Evolutionary conservation across 306 rosid species (phyloP).

Genomic region (Lithocarpus polystachyus): DNA sequence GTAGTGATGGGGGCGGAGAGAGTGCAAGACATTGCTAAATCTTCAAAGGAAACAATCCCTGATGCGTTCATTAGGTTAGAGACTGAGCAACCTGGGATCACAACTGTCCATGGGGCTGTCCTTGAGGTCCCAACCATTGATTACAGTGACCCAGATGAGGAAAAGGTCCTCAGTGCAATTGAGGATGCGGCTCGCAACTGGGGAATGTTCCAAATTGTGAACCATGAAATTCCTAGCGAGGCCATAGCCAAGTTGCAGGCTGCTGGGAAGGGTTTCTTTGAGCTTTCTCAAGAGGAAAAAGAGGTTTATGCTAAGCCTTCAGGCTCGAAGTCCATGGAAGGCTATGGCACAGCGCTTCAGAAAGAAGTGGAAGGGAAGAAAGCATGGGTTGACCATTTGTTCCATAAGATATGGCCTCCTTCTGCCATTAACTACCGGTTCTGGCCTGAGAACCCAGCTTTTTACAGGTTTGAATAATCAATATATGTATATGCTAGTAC

Average conservation of each 20-base stretch:
- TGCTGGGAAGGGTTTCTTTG: conserved; percentile 60
- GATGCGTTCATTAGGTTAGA: conserved; percentile 43
- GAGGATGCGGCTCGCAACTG: conserved; percentile 46
- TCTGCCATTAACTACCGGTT: conserved; percentile 46
- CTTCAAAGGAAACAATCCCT: conserved; percentile 37
- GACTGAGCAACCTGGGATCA: conserved; percentile 63
- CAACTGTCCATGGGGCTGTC: conserved; percentile 50
- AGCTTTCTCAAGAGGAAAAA: conserved; percentile 53
- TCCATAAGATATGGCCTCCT: conserved; percentile 64
- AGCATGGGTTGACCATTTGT: conserved; percentile 86
- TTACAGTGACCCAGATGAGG: conserved; percentile 35
- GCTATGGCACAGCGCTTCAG: conserved; percentile 59
- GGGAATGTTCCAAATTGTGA: conserved; percentile 82
- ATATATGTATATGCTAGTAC: no score
- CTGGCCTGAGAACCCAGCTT: conserved; percentile 71
- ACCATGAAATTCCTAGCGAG: conserved; percentile 59
- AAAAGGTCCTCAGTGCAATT: conserved; percentile 12
- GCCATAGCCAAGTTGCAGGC: conserved; percentile 45
- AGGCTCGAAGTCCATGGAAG: conserved; percentile 45
- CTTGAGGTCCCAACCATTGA: conserved; percentile 59
- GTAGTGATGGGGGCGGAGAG: conserved; percentile 37
- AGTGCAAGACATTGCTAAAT: conserved; percentile 51
- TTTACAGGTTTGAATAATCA: conserved; percentile 51
- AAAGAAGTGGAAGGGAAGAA: conserved; percentile 59
- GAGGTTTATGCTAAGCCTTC: conserved; percentile 48